These are phyloP conservation scores for Parasitella parasitica DNA, from an alignment of 371 early-diverging fungal species.

Conservation along the genomic window DNA sequence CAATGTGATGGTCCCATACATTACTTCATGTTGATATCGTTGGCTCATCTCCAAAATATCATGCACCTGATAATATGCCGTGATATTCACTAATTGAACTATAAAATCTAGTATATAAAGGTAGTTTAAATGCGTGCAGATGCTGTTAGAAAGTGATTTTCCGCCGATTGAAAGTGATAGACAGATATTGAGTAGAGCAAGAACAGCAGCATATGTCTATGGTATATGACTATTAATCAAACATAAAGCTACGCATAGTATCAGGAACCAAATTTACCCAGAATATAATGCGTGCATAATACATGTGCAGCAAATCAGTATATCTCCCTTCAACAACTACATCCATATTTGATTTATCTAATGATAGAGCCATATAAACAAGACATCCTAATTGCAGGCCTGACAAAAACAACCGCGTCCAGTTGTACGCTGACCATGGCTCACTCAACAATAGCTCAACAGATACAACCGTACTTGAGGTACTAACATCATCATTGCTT, in stretches of 20 bases:
- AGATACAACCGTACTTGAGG: not conserved
- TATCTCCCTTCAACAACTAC: not conserved
- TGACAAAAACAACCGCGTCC: conserved; percentile 4
- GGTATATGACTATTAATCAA: not conserved
- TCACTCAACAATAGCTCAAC: not conserved
- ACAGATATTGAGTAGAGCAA: conserved; percentile 20
- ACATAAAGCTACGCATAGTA: not conserved
- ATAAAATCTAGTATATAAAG: conserved; percentile 27
- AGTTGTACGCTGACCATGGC: conserved; percentile 11
- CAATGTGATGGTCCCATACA: conserved; percentile 9
- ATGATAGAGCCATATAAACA: not conserved
- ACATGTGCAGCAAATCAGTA: conserved; percentile 4
- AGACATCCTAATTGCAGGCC: conserved; percentile 2
- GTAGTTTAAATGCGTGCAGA: conserved; percentile 33
- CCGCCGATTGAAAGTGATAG: conserved; percentile 10
- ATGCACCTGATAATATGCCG: conserved; percentile 33
- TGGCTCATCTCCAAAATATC: conserved; percentile 7
- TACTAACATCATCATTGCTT: not conserved
- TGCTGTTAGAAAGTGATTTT: conserved; percentile 16
- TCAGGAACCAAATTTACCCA: conserved; percentile 12
- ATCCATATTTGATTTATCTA: not conserved
- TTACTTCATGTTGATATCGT: conserved; percentile 32
- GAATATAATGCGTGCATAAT: not conserved
- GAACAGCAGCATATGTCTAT: conserved; percentile 26
- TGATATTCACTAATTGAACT: conserved; percentile 27